Base-by-base conservation (phyloP, 2,329 filamentous ascomycete genomes). In the Aspergillus glaucus region DNA sequence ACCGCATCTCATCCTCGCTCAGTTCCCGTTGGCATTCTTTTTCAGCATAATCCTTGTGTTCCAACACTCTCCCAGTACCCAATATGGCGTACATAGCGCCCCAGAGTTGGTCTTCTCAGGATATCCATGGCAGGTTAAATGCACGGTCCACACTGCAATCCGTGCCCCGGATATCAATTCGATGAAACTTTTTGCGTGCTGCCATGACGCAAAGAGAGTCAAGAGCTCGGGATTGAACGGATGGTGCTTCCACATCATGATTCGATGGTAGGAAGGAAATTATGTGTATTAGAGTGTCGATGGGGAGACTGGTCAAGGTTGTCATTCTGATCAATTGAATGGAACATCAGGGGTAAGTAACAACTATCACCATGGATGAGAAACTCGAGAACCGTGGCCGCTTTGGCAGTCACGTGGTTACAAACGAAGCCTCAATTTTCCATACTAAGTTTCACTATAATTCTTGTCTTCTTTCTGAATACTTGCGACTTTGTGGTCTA, bases 31-130 rank as follows among this genome's bases (percentile, higher is more conserved):
- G 44, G 21, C 30, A 41, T 12, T 42, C 15, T 26, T 9, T 30
- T 15, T 21, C 24, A 4, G 14, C 3, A 6, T 3, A 43, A 32
- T 8, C 32, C 9, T 19, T 15, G 21, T 24, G 7, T 7, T 24
- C 22, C 22, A 7, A 7, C 6, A 6, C 4, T 24, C 7, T 24
- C 22, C n/a, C 24, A 19, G 5, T 49, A 48, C 40, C 54, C 50
- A 21, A 61, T 34, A 43, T 57, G 48, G 4, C 49, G 51, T 22
- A 62, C 53, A 44, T 55, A 57, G 8, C 49, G 22, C 6, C 56
- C 56, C 14, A 61, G 44, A 4, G 12, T 44, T 12, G 57, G 58
- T n/a, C 44, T 41, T 36, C 51, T 53, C 24, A 62, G 22, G 3
- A 61, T 58, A 6, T 51, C 43, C 47, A 57, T 45, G 1, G 39